Evolutionary conservation across 441 rosid genomes (phyloP), one percentile per base, ranked within the genome.

Genomic region (Pelargonium cotyledonis): DNA sequence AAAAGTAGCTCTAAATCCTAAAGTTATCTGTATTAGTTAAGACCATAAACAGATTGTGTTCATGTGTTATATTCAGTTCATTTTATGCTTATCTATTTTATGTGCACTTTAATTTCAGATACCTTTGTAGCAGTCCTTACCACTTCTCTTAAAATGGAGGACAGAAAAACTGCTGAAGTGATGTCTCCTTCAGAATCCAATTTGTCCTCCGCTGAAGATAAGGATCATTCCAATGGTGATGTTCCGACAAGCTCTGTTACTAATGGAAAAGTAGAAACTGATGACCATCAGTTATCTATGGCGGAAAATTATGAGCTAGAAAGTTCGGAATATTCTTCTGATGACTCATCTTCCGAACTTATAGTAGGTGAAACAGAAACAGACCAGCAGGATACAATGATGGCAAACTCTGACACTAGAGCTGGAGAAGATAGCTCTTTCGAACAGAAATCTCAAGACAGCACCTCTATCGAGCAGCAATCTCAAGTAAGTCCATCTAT

Each of bases 101-200:
- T 58, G 10, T 66, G 72, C 73, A 38, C 58, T 62, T 72, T 75
- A 58, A 67, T 75, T 74, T 69, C 73, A 77, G 83, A 65, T 62
- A 62, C 49, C 74, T 41, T 76, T 40, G 70, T 55, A 71, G 72
- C 58, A 61, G 71, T 67, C 69, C 57, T 78, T 63, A 43, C 38
- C 67, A 53, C 55, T 53, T 72, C 8, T 65, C 69, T 65, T 65
- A 44, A 47, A 71, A 90, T 92, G 95, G 95, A 87, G 76, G 82
- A 83, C 71, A 82, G 64, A 55, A 82, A 80, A 75, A 51, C 77
- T 64, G 67, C 72, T 76, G 83, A 80, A 66, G 81, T 68, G 69
- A 63, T 65, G 62, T 75, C 82, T 71, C 79, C 81, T 75, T 73
- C 72, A 23, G 85, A 72, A 65, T 19, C 62, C 62, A 19, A 19